A percentile compares a stretch with the other conserved stretches of the same genome.
Evolutionary conservation across 352 stramenopile species (phyloP).

Genomic region (Pelagophyceae sp.): DNA sequence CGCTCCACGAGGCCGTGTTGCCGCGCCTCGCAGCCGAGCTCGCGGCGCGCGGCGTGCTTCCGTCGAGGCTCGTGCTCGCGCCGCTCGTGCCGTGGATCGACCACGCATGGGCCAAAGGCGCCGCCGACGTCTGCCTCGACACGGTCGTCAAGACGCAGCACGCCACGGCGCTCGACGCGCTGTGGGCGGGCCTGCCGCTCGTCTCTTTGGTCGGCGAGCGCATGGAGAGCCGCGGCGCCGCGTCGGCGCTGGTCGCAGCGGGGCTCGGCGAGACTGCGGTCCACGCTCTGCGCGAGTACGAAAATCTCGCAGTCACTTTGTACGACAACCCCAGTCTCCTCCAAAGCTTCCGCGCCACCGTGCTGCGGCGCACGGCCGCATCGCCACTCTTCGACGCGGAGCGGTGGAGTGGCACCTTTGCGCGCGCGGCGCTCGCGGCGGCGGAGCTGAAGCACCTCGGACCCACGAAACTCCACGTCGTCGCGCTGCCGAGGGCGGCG

Average conservation of each 20-base stretch:
- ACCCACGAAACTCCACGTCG: not conserved
- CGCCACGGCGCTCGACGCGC: conserved; percentile 47
- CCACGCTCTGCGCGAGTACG: conserved; percentile 65
- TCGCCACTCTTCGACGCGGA: conserved; percentile 56
- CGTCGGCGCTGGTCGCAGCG: conserved; percentile 4
- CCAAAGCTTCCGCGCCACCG: not conserved
- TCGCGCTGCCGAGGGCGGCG: too few species aligned
- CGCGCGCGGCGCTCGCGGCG: conserved; percentile 39
- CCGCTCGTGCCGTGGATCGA: conserved; percentile 53
- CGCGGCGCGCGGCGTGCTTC: conserved; percentile 1
- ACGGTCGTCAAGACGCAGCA: conserved; percentile 42
- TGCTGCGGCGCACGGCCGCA: conserved; percentile 16
- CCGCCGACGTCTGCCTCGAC: conserved; percentile 61
- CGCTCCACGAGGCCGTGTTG: conserved; percentile 18
- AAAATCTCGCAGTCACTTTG: conserved; percentile 55
- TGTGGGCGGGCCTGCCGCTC: conserved; percentile 62
- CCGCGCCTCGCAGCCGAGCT: not conserved
- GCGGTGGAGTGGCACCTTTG: conserved; percentile 49
- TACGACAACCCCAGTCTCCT: conserved; percentile 29
- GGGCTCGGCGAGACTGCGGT: conserved; percentile 44
- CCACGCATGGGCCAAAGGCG: conserved; percentile 59
- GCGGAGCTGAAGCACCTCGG: conserved; percentile 46
- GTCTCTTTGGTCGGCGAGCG: conserved; percentile 25
- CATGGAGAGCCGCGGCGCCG: not conserved
- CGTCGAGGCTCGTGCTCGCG: conserved; percentile 52